Evolutionary conservation across 805 yeast species (phyloP).

Genomic region (Dipodascopsis uninucleata): DNA sequence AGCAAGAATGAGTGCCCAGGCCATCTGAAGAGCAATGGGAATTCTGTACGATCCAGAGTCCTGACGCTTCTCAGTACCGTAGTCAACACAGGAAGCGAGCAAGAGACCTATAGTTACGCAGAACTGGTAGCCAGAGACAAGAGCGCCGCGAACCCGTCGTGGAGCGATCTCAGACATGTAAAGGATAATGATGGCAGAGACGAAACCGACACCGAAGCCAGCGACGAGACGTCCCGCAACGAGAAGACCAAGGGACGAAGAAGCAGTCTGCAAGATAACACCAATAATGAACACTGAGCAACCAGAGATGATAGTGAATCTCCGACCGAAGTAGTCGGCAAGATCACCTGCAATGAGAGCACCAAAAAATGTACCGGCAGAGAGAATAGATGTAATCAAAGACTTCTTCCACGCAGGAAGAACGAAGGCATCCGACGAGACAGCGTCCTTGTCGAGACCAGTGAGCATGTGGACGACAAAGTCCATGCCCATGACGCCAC

Average conservation of each 20-base stretch:
- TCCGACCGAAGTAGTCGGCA: constrained; percentile 83
- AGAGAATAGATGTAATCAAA: constrained; percentile 86
- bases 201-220: constrained; percentile 73
- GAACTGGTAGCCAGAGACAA: constrained; percentile 74
- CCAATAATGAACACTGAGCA: constrained; percentile 79
- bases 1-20: constrained; percentile 61
- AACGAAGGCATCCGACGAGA: background rate
- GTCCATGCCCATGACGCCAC: constrained; percentile 70
- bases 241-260: constrained; percentile 73
- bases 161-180: constrained; percentile 79
- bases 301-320: constrained; percentile 66
- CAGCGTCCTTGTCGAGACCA: constrained; percentile 8
- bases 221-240: constrained; percentile 62
- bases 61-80: constrained; percentile 56
- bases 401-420: constrained; percentile 39
- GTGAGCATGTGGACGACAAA: constrained; percentile 61
- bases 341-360: constrained; percentile 70
- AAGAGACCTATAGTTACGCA: constrained; percentile 70
- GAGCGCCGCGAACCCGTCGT: constrained; percentile 70
- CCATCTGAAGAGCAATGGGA: constrained; percentile 68
- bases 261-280: constrained; percentile 74
- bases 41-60: constrained; percentile 63
- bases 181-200: constrained; percentile 71
- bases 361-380: constrained; percentile 84
- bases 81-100: constrained; percentile 66